Base-by-base conservation (phyloP, 257 asterid genomes). In the Capsicum chinense region DNA sequence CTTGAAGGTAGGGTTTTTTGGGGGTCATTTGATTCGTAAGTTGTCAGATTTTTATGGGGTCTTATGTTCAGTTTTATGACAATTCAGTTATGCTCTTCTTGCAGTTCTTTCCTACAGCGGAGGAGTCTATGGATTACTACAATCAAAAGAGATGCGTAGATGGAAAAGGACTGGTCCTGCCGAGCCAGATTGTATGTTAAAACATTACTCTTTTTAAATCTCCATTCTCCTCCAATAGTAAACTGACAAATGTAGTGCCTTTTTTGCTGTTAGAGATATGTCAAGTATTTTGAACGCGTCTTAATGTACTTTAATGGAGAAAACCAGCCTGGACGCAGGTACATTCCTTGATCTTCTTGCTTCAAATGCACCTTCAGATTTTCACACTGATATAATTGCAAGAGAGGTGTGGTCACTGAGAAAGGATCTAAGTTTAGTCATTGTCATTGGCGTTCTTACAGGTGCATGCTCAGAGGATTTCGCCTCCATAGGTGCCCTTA, bases 261-360 rank as follows among this genome's bases (percentile, higher is more conserved):
- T 64, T 64, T 84, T 85, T 86, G 13, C 21, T 79, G 52, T 7
- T 79, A 97, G 99, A 92, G 99, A 88, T 96, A 96, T 87, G 99
- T 96, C 91, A 96, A 96, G 90, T 96, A 96, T 89, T 97, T 95
- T 39, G 99, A 97, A 88, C 99, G 98, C 66, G 84, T 88, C 85
- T 83, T 93, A 88, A 89, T 91, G 81, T 92, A 95, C 92, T 95
- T 94, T 94, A 95, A 94, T 80, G 99, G 99, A 85, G 98, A 94
- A 91, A 91, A 93, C 90, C 99, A 92, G 91, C 97, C 99, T 19
- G 99, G 96, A 17, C 99, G 98, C 83, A 94, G 99, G 99, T 97
- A 88, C 71, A 85, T 76, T 10, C 76, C 67, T 85, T 6, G 21
- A 76, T 52, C 81, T 80, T 74, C 73, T 12, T 86, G 83, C 39